Percentiles rank a stretch among this genome's conserved stretches.
Evolutionary conservation across 1,284 basidiomycete species (phyloP).

Genomic region (Pholiota adiposa): DNA sequence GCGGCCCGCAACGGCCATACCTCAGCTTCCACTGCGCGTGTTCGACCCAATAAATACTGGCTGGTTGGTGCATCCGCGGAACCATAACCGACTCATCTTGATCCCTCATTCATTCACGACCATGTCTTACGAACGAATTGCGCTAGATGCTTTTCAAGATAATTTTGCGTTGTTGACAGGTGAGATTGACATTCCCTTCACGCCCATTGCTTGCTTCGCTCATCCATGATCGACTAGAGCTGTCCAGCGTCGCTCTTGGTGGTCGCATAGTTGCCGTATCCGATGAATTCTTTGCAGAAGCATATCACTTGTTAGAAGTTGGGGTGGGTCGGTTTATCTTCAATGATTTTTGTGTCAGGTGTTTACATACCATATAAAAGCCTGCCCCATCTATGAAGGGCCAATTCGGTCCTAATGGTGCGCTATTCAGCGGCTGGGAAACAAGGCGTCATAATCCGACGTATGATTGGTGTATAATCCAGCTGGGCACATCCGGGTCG

Average conservation of each 20-base stretch:
- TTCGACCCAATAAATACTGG: slow-evolving; percentile 6
- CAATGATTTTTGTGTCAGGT: slow-evolving; percentile 3
- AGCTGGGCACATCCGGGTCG: slow-evolving; percentile 80
- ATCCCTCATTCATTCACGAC: slow-evolving; percentile 3
- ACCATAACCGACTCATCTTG: not conserved
- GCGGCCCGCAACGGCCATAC: slow-evolving; percentile 3
- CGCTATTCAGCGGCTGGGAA: slow-evolving; percentile 96
- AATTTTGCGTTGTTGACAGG: slow-evolving; percentile 65
- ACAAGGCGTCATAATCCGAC: slow-evolving; percentile 85
- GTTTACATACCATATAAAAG: slow-evolving; percentile 43
- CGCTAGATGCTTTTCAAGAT: slow-evolving; percentile 56
- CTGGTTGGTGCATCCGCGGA: not conserved
- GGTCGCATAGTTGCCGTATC: slow-evolving; percentile 79
- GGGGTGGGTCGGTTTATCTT: slow-evolving; percentile 49
- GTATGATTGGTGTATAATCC: slow-evolving; percentile 94
- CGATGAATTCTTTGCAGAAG: slow-evolving; percentile 96
- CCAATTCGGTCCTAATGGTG: slow-evolving; percentile 95
- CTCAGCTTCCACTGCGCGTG: not conserved
- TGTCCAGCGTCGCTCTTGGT: slow-evolving; percentile 88
- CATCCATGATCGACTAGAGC: slow-evolving; percentile 55
- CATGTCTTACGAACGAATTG: slow-evolving; percentile 48
- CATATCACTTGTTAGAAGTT: slow-evolving; percentile 82
- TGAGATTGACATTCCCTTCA: slow-evolving; percentile 32
- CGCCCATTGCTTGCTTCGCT: not conserved
- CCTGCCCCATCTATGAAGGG: slow-evolving; percentile 86